Percentiles rank a stretch among this genome's conserved stretches.
Evolutionary conservation across 345 rosid species (phyloP).

Genomic region (Microthlaspi erraticum): DNA sequence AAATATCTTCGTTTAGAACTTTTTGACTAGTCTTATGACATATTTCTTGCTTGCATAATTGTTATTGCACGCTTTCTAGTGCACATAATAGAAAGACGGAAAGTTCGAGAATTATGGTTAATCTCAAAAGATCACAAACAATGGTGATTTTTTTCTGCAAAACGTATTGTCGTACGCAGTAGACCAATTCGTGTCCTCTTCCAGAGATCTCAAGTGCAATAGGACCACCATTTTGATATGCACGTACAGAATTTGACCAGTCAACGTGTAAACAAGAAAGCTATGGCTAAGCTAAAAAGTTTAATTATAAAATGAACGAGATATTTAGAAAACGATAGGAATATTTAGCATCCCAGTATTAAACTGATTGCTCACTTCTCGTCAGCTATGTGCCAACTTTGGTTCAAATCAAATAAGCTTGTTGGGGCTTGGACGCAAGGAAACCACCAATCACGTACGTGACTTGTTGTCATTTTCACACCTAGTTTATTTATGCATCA

Average conservation of each 20-base stretch:
- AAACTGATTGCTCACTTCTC: neutral
- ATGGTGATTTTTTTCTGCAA: conserved; percentile 10
- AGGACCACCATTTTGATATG: conserved; percentile 46
- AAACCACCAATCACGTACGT: neutral
- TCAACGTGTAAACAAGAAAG: conserved; percentile 29
- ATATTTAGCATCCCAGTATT: neutral
- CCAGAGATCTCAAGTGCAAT: conserved; percentile 34
- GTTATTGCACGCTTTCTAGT: conserved; percentile 30
- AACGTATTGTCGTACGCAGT: conserved; percentile 30
- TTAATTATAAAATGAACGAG: neutral
- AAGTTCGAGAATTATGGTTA: conserved; percentile 12
- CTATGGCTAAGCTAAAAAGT: neutral
- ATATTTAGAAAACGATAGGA: neutral
- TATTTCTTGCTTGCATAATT: conserved; percentile 19
- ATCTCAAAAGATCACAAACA: conserved; percentile 32
- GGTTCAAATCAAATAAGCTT: conserved; percentile 1
- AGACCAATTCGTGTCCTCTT: conserved; percentile 40
- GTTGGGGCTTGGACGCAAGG: neutral
- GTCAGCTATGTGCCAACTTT: conserved; percentile 18
- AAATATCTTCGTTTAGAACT: conserved; percentile 3
- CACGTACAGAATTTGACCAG: conserved; percentile 40
- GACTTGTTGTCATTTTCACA: neutral
- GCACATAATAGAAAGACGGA: conserved; percentile 20
- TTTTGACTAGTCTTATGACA: conserved; percentile 39
- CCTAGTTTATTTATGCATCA: neutral